Base-by-base conservation (phyloP, 1,139 yeast species). In the Entelexis sorbosivorans region DNA sequence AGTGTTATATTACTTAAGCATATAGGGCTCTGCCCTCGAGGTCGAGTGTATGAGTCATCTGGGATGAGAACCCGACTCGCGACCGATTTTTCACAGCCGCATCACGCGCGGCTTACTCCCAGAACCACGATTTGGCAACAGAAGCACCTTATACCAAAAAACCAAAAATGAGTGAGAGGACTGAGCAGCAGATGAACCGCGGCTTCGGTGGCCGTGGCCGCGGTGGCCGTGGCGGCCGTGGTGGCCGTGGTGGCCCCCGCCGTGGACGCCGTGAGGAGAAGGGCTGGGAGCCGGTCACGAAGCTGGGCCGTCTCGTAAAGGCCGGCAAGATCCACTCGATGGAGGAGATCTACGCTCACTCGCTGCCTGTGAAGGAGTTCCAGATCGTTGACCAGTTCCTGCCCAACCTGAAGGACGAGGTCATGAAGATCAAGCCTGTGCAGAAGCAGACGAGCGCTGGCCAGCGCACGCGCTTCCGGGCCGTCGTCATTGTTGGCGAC, bases 381-480 rank as follows among this genome's bases (percentile, higher is more conserved):
- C 97, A 91, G 80, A 85, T 91, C 81, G 84, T 91, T 69, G 99
- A 91, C 79, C 82, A 81, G 72, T 81, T 91, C 75, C 81, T 91
- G 71, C 98, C 98, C 72, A 83, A 78, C 70, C 83, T 91, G 73
- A 82, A 84, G 78, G 99, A 91, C 73, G 96, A 91, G 77, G 97
- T 93, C 71, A 91, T 91, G 98, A 88, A 88, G 87, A 91, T 91
- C 78, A 84, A 93, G 81, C 95, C 99, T 65, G 98, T 91, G 67
- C 99, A 91, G 79, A 91, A 91, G 83, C 99, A 91, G 79, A 91
- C 99, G 81, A 83, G 96, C 79, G 99, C 99, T 69, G 99, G 99
- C 88, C 99, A 91, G 82, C 91, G 99, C 82, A 91, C 98, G 77
- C 88, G 99, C 82, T 89, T 91, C 85, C 93, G 93, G 93, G 98